phyloP scores from a whole-genome alignment of 176 grass and related monocot genomes.

The Bolboschoenus planiculmis region DNA sequence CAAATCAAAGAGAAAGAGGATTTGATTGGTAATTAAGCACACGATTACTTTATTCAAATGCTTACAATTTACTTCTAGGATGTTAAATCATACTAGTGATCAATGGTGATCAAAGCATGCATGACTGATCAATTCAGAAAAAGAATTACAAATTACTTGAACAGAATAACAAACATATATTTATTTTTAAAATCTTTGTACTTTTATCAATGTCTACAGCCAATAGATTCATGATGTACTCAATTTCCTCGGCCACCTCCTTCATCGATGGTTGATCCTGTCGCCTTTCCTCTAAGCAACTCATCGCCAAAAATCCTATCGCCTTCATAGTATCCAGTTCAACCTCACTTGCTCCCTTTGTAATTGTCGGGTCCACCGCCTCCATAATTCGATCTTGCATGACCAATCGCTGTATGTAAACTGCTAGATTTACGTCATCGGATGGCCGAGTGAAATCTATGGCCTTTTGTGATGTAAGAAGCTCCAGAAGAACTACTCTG shows the following conservation, averaged over 20 bases:
- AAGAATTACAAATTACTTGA: neutral
- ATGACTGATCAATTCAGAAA: no score
- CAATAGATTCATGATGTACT: slow-evolving; percentile 65
- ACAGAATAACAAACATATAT: neutral
- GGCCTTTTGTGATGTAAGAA: slow-evolving; percentile 67
- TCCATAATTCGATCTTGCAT: slow-evolving; percentile 53
- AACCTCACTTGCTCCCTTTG: slow-evolving; percentile 36
- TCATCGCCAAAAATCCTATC: slow-evolving; percentile 46
- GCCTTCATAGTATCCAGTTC: slow-evolving; percentile 69
- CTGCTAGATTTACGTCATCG: slow-evolving; percentile 67
- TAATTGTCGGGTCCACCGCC: slow-evolving; percentile 36
- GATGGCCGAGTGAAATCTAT: slow-evolving; percentile 51
- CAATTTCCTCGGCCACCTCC: slow-evolving; percentile 65
- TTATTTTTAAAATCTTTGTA: neutral
- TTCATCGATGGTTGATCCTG: slow-evolving; percentile 75
- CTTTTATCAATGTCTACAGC: neutral
- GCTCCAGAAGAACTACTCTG: slow-evolving; percentile 83
- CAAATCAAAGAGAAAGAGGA: no score
- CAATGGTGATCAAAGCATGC: no score
- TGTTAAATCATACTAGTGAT: no score
- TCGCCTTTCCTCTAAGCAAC: slow-evolving; percentile 66
- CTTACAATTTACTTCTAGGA: no score
- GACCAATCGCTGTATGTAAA: slow-evolving; percentile 38
- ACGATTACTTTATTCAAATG: no score
- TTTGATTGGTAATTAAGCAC: no score